A percentile compares a stretch with the other conserved stretches of the same genome.
These are phyloP conservation scores for Aureobasidium sp. DNA, from an alignment of 2,329 filamentous ascomycete genomes.

Conservation along the genomic window DNA sequence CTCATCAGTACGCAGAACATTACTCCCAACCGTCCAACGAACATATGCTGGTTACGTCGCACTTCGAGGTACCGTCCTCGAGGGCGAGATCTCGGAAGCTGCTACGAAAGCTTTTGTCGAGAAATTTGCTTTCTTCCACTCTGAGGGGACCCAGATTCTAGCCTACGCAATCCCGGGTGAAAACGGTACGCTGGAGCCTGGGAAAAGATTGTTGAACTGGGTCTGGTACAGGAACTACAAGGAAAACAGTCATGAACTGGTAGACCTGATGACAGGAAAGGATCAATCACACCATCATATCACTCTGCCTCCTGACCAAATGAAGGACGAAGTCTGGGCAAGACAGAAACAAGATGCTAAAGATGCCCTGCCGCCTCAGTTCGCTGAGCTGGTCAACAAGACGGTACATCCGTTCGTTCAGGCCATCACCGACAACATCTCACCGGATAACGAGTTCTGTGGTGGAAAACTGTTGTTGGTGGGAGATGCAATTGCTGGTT, in stretches of 20 bases:
- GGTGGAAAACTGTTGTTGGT: constrained; percentile 37
- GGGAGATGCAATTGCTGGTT: constrained; percentile 39
- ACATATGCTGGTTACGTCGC: constrained; percentile 27
- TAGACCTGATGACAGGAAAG: constrained; percentile 37
- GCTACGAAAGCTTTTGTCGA: constrained; percentile 27
- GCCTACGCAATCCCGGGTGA: constrained; percentile 39
- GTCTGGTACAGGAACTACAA: constrained; percentile 40
- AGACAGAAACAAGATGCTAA: constrained; percentile 27
- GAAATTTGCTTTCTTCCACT: constrained; percentile 34
- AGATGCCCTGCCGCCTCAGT: constrained; percentile 30
- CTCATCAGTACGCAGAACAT: constrained; percentile 21
- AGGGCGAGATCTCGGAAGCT: constrained; percentile 28
- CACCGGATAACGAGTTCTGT: constrained; percentile 29
- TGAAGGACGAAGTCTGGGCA: constrained; percentile 31
- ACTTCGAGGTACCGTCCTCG: constrained; percentile 24
- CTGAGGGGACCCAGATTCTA: constrained; percentile 29
- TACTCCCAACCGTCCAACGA: constrained; percentile 22
- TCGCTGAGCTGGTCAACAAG: constrained; percentile 33
- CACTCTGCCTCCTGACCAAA: constrained; percentile 36
- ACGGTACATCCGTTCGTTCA: constrained; percentile 38
- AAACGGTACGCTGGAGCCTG: constrained; percentile 30
- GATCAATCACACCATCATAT: constrained; percentile 32
- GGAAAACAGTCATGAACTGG: constrained; percentile 31
- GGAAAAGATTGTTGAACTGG: constrained; percentile 38
- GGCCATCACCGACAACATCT: constrained; percentile 36